These are phyloP conservation scores for Pyricularia grisea DNA, from an alignment of 2,329 filamentous ascomycete species.

Conservation along the genomic window DNA sequence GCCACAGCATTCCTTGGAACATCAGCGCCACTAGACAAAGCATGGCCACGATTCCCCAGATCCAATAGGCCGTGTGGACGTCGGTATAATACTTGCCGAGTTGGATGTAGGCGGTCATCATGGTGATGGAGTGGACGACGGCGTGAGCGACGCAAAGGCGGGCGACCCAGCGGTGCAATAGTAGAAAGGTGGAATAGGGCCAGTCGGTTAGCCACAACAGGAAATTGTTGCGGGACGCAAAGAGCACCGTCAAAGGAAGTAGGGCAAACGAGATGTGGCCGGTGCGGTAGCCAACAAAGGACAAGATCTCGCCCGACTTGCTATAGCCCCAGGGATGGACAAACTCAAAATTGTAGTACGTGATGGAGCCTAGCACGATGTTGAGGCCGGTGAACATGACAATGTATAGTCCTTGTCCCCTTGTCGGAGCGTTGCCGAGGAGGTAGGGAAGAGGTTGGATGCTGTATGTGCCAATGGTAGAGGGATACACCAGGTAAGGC, in stretches of 20 bases:
- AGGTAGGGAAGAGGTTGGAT: slow-evolving; percentile 21
- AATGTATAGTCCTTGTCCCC: slow-evolving; percentile 14
- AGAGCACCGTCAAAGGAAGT: slow-evolving; percentile 21
- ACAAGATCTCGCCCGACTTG: slow-evolving; percentile 1
- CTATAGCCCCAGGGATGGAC: slow-evolving; percentile 1
- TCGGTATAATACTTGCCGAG: slow-evolving; percentile 12
- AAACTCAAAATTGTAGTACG: not conserved
- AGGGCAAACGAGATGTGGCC: slow-evolving; percentile 22
- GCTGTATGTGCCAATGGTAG: slow-evolving; percentile 15
- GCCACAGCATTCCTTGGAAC: slow-evolving; percentile 20
- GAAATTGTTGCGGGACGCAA: slow-evolving; percentile 24
- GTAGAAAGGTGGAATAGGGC: slow-evolving; percentile 24
- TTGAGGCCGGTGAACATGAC: slow-evolving; percentile 9
- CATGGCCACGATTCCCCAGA: slow-evolving; percentile 32
- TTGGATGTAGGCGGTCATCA: slow-evolving; percentile 18
- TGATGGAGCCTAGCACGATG: slow-evolving; percentile 5
- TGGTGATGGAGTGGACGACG: slow-evolving; percentile 21
- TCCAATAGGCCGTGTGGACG: slow-evolving; percentile 24
- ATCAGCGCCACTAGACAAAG: slow-evolving; percentile 19
- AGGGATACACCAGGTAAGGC: slow-evolving; percentile 3
- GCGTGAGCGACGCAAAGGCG: slow-evolving; percentile 16
- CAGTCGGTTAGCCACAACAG: slow-evolving; percentile 25
- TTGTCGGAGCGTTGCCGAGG: slow-evolving; percentile 21
- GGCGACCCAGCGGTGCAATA: slow-evolving; percentile 26
- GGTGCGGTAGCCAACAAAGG: slow-evolving; percentile 5